Percentiles rank a stretch among this genome's conserved stretches.
Evolutionary conservation across 139 green algal genomes (phyloP).

Genomic region (Picochlorum sp.): DNA sequence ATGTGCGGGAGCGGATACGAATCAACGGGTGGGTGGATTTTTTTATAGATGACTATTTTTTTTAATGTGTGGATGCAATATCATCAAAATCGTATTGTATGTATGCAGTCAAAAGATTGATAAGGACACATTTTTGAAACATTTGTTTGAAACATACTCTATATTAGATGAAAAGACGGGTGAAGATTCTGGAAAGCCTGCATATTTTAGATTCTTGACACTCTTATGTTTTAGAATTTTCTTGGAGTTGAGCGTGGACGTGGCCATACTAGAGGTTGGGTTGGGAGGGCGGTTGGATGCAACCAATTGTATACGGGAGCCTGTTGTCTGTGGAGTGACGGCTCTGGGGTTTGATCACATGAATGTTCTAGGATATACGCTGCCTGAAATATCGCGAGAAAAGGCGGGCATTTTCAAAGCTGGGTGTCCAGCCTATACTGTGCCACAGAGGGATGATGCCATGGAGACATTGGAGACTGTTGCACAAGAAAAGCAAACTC

Average conservation of each 20-base stretch:
- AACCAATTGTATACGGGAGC: slow-evolving; percentile 71
- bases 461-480: slow-evolving; percentile 50
- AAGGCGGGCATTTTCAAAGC: slow-evolving; percentile 93
- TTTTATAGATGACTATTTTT: not conserved
- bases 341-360: slow-evolving; percentile 93
- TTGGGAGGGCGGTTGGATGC: slow-evolving; percentile 91
- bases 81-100: slow-evolving; percentile 11
- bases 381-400: slow-evolving; percentile 85
- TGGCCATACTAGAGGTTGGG: slow-evolving; percentile 89
- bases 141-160: slow-evolving; percentile 50
- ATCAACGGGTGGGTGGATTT: slow-evolving; percentile 50
- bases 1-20: slow-evolving; percentile 79
- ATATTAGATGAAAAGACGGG: slow-evolving; percentile 31
- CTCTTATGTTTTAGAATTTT: slow-evolving; percentile 73
- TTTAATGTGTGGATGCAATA: not conserved
- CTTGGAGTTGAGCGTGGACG: slow-evolving; percentile 61
- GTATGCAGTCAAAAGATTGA: slow-evolving; percentile 21
- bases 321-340: slow-evolving; percentile 68
- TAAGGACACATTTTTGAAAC: slow-evolving; percentile 36
- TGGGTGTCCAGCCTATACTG: slow-evolving; percentile 56
- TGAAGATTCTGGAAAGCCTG: slow-evolving; percentile 64
- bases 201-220: slow-evolving; percentile 93
- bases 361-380: slow-evolving; percentile 86
- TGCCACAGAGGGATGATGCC: slow-evolving; percentile 71
- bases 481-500: slow-evolving; percentile 28